Evolutionary conservation across 2,329 filamentous ascomycete genomes (phyloP).

Genomic region (Penicillium sumatraense): DNA sequence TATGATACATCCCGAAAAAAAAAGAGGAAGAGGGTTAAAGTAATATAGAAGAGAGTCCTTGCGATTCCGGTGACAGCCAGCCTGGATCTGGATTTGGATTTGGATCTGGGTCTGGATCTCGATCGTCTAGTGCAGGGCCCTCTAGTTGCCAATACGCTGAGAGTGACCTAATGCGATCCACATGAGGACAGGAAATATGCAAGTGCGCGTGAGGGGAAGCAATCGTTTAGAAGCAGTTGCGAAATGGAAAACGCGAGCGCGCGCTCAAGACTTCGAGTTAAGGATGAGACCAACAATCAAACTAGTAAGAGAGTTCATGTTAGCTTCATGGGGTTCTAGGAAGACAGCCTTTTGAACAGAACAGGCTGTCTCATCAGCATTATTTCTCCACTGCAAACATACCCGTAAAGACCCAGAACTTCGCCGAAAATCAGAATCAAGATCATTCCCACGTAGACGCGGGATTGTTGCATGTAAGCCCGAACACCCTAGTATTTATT

Average conservation of each 20-base stretch:
- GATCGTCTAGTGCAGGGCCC: conserved; percentile 5
- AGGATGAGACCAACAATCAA: conserved; percentile 92
- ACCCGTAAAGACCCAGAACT: conserved; percentile 96
- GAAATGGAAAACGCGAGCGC: conserved; percentile 1
- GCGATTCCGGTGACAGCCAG: conserved; percentile 17
- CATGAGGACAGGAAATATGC: conserved; percentile 4
- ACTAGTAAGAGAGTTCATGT: conserved; percentile 51
- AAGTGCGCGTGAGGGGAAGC: conserved; percentile 8
- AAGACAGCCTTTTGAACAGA: not conserved
- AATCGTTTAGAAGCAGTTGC: conserved; percentile 4
- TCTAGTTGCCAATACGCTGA: conserved; percentile 1
- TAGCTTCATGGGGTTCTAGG: conserved; percentile 17
- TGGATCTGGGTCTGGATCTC: not conserved
- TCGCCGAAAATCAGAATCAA: conserved; percentile 98
- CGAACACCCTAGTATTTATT: conserved; percentile 68
- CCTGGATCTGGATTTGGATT: conserved; percentile 16
- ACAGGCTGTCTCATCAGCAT: not conserved
- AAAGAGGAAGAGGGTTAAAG: conserved; percentile 6
- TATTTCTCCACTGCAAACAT: conserved; percentile 39
- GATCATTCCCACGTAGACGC: conserved; percentile 98
- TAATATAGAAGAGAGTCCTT: conserved; percentile 5
- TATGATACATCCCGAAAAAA: conserved; percentile 27
- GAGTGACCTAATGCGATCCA: conserved; percentile 1
- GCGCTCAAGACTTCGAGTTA: conserved; percentile 69
- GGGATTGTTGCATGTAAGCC: conserved; percentile 93